A percentile compares a stretch with the other conserved stretches of the same genome.
phyloP scores from a whole-genome alignment of 345 rosid species.

The Eucalyptus paniculata region DNA sequence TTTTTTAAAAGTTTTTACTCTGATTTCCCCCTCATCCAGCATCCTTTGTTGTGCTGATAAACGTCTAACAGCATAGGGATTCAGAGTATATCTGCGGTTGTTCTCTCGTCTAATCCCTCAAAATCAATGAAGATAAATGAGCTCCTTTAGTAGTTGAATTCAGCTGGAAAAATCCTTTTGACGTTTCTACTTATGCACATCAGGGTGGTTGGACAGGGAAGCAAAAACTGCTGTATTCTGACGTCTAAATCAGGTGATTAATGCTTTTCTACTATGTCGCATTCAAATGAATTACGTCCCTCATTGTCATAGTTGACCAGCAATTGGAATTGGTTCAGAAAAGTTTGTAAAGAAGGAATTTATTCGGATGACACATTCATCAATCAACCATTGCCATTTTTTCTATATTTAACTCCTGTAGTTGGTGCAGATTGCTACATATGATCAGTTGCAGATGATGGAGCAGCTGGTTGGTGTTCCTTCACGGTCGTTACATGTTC shows the following conservation, averaged over 20 bases:
- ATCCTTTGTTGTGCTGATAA: too few species aligned
- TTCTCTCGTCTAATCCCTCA: background rate
- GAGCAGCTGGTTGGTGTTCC: constrained; percentile 66
- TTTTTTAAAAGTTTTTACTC: too few species aligned
- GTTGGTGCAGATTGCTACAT: constrained; percentile 67
- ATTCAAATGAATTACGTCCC: background rate
- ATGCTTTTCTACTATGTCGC: background rate
- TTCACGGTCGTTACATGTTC: background rate
- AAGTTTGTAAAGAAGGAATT: background rate
- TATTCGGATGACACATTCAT: background rate
- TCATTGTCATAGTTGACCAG: background rate
- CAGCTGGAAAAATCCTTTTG: background rate
- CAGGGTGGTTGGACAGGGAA: constrained; percentile 90
- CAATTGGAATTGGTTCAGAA: background rate
- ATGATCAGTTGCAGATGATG: constrained; percentile 70
- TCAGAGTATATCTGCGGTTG: background rate
- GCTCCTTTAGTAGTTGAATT: too few species aligned
- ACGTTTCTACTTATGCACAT: background rate
- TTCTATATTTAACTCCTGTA: background rate
- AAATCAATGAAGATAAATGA: too few species aligned
- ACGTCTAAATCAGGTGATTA: constrained; percentile 59
- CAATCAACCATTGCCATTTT: background rate
- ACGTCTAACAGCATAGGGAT: background rate
- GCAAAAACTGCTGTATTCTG: constrained; percentile 40
- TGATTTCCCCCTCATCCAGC: too few species aligned